Percentiles rank a stretch among this genome's conserved stretches.
Evolutionary conservation across 2,329 filamentous ascomycete genomes (phyloP).

Genomic region (Trichoderma koningiopsis): DNA sequence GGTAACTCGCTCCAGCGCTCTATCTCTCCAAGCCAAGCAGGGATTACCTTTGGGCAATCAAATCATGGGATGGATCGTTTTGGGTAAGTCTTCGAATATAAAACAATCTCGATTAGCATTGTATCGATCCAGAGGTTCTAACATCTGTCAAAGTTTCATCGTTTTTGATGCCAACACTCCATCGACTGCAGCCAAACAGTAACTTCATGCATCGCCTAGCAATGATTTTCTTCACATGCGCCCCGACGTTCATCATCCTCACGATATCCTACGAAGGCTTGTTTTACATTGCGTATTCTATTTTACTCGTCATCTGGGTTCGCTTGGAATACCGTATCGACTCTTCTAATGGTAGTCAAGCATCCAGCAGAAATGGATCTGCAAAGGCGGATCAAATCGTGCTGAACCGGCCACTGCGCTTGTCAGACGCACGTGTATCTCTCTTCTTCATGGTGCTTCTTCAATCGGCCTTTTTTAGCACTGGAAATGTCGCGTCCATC

Average conservation of each 20-base stretch:
- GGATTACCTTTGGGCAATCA: slow-evolving; percentile 89
- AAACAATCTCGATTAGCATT: slow-evolving; percentile 19
- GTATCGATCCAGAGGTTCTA: slow-evolving; percentile 6
- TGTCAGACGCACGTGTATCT: slow-evolving; percentile 84
- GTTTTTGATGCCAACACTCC: slow-evolving; percentile 76
- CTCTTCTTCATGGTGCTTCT: slow-evolving; percentile 95
- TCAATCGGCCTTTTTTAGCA: slow-evolving; percentile 95
- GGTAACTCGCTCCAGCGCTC: slow-evolving; percentile 83
- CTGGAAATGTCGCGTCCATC: slow-evolving; percentile 91
- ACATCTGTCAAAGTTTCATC: slow-evolving; percentile 62
- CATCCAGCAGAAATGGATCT: background rate
- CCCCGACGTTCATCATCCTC: slow-evolving; percentile 91
- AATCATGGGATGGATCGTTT: slow-evolving; percentile 77
- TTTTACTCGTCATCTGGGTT: slow-evolving; percentile 84
- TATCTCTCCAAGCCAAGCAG: slow-evolving; percentile 79
- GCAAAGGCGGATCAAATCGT: slow-evolving; percentile 26
- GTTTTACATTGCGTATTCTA: slow-evolving; percentile 89
- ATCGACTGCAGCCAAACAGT: slow-evolving; percentile 76
- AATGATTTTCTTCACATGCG: slow-evolving; percentile 88
- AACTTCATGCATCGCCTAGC: slow-evolving; percentile 90
- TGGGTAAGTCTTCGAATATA: slow-evolving; percentile 58
- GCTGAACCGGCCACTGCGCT: slow-evolving; percentile 65
- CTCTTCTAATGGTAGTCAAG: slow-evolving; percentile 26
- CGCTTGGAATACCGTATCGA: slow-evolving; percentile 79
- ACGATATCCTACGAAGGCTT: slow-evolving; percentile 97